Evolutionary conservation across 2,329 filamentous ascomycete species (phyloP).

Genomic region (Paracorniculantispora psalliotae): DNA sequence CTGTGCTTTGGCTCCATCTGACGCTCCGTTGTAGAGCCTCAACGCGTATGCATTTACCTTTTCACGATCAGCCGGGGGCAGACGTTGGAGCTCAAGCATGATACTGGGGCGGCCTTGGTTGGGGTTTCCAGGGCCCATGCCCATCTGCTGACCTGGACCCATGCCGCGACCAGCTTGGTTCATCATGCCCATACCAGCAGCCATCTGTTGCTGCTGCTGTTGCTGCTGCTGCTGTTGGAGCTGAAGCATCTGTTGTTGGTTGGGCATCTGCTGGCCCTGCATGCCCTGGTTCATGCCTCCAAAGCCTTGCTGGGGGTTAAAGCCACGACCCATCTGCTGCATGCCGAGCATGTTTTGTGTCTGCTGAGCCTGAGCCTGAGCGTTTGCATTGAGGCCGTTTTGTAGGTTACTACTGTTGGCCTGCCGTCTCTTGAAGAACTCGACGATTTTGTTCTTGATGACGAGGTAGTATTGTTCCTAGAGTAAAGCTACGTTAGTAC

Average conservation of each 20-base stretch:
- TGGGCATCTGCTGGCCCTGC: conserved; percentile 47
- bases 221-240: conserved; percentile 28
- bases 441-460: conserved; percentile 41
- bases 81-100: conserved; percentile 29
- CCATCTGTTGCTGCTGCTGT: conserved; percentile 22
- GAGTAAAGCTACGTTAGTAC: conserved; percentile 18
- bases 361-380: conserved; percentile 34
- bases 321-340: conserved; percentile 48
- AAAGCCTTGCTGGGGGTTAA: conserved; percentile 49
- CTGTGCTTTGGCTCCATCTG: conserved; percentile 40
- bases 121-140: conserved; percentile 32
- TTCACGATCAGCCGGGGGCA: conserved; percentile 39
- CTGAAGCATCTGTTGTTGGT: conserved; percentile 27
- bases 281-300: conserved; percentile 44
- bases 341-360: conserved; percentile 49
- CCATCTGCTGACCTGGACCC: background rate
- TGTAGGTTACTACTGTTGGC: conserved; percentile 45
- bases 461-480: conserved; percentile 47
- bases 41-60: conserved; percentile 42
- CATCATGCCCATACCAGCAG: conserved; percentile 33
- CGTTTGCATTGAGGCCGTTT: conserved; percentile 44
- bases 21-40: conserved; percentile 33
- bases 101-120: conserved; percentile 25
- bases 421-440: conserved; percentile 48
- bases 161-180: conserved; percentile 32